Conservation (phyloP, 2,329 filamentous ascomycete species). For the Nothomitra cinnamomea region DNA sequence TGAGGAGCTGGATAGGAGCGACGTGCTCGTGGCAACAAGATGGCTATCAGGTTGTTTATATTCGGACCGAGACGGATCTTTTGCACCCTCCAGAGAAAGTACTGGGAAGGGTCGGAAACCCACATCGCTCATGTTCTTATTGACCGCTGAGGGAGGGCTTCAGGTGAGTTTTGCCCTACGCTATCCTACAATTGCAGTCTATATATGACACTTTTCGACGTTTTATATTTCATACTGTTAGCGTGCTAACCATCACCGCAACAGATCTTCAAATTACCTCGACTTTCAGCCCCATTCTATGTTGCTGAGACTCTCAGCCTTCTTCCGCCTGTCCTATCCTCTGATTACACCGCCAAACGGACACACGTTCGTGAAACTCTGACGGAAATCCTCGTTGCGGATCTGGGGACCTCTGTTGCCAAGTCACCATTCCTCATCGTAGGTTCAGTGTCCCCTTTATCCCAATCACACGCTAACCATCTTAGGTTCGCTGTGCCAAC, state of each 20-base stretch:
- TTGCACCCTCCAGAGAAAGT: slow-evolving; percentile 27
- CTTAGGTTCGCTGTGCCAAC: slow-evolving; percentile 54
- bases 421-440: slow-evolving; percentile 70
- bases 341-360: slow-evolving; percentile 52
- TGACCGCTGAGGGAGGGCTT: slow-evolving; percentile 52
- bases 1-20: slow-evolving; percentile 57
- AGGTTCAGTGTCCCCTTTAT: slow-evolving; percentile 19
- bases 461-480: not conserved
- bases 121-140: slow-evolving; percentile 55
- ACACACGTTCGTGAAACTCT: slow-evolving; percentile 56
- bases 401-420: slow-evolving; percentile 59
- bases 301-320: slow-evolving; percentile 61
- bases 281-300: slow-evolving; percentile 55
- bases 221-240: not conserved
- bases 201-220: not conserved
- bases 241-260: not conserved
- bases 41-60: slow-evolving; percentile 81
- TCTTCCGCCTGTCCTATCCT: slow-evolving; percentile 57
- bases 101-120: slow-evolving; percentile 25
- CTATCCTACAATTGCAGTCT: not conserved
- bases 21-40: slow-evolving; percentile 41
- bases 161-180: not conserved
- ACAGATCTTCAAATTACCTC: slow-evolving; percentile 60
- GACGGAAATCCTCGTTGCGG: slow-evolving; percentile 64
- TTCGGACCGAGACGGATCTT: slow-evolving; percentile 41